Percentiles rank a stretch among this genome's conserved stretches.
phyloP scores from a whole-genome alignment of 257 asterid genomes.

The Nicotiana tomentosiformis region DNA sequence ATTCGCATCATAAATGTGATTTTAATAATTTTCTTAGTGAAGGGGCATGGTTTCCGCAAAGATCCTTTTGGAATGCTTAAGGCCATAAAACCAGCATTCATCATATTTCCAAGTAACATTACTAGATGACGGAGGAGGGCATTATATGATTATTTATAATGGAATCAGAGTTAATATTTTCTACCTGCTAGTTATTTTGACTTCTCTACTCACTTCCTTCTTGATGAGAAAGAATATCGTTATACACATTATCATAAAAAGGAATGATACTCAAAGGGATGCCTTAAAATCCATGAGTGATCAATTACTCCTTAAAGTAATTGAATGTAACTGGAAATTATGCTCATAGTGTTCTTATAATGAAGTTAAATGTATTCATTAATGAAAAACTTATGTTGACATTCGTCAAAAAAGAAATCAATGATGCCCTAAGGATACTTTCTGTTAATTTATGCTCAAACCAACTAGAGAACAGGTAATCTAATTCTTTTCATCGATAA shows the following conservation, averaged over 20 bases:
- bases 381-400: too few relatives aligned
- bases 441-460: too few relatives aligned
- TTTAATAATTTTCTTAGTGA: neutral
- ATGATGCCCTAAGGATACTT: too few relatives aligned
- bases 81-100: constrained; percentile 63
- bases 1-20: neutral
- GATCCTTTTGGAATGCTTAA: constrained; percentile 71
- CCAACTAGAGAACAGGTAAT: too few relatives aligned
- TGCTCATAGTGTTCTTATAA: neutral
- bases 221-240: neutral
- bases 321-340: neutral
- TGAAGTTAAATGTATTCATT: too few relatives aligned
- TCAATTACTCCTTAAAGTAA: neutral
- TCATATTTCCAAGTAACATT: constrained; percentile 75
- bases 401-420: too few relatives aligned
- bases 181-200: neutral
- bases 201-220: neutral
- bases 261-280: neutral
- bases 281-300: neutral
- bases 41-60: constrained; percentile 92
- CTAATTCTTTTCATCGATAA: too few relatives aligned
- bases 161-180: neutral
- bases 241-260: neutral
- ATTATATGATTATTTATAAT: neutral
- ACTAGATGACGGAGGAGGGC: neutral